A percentile compares a stretch with the other conserved stretches of the same genome.
Conservation (phyloP, 2,329 filamentous ascomycete species). For the Stagonosporopsis vannaccii region DNA sequence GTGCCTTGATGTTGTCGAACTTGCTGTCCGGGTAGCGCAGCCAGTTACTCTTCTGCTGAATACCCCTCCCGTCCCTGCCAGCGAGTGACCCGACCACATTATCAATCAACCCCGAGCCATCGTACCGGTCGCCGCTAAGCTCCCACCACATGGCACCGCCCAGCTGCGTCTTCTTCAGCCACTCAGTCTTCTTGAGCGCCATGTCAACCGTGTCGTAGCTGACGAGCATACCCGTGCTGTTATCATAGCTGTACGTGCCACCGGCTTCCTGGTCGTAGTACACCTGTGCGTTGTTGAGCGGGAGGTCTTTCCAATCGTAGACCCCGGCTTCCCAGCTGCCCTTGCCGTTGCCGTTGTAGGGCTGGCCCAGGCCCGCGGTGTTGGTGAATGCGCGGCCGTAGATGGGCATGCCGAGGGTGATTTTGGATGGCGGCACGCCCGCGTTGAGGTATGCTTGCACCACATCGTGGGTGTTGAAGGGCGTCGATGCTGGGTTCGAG, state of each 20-base stretch:
- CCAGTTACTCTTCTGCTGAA: conserved; percentile 59
- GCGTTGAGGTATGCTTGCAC: conserved; percentile 72
- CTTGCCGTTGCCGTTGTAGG: conserved; percentile 75
- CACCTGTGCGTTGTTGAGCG: conserved; percentile 71
- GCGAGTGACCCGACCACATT: conserved; percentile 52
- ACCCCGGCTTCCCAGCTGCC: conserved; percentile 81
- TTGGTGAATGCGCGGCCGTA: conserved; percentile 86
- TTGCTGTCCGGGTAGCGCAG: conserved; percentile 58
- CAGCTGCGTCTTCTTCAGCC: conserved; percentile 70
- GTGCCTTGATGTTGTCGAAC: conserved; percentile 57
- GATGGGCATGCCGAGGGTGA: conserved; percentile 89
- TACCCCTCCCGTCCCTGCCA: conserved; percentile 47
- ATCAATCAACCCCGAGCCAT: conserved; percentile 66
- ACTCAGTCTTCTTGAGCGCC: conserved; percentile 73
- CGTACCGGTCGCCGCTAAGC: conserved; percentile 77
- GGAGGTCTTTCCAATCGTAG: conserved; percentile 88
- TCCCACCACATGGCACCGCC: conserved; percentile 99
- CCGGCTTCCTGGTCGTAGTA: conserved; percentile 67
- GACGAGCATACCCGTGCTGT: conserved; percentile 69
- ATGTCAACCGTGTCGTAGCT: conserved; percentile 76
- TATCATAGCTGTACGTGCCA: conserved; percentile 81
- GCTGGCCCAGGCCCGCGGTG: conserved; percentile 75
- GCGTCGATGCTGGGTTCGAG: conserved; percentile 69
- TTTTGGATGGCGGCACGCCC: conserved; percentile 70
- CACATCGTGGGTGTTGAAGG: conserved; percentile 77